These are phyloP conservation scores for Neonectria coccinea DNA, from an alignment of 2,329 filamentous ascomycete genomes.

Conservation along the genomic window DNA sequence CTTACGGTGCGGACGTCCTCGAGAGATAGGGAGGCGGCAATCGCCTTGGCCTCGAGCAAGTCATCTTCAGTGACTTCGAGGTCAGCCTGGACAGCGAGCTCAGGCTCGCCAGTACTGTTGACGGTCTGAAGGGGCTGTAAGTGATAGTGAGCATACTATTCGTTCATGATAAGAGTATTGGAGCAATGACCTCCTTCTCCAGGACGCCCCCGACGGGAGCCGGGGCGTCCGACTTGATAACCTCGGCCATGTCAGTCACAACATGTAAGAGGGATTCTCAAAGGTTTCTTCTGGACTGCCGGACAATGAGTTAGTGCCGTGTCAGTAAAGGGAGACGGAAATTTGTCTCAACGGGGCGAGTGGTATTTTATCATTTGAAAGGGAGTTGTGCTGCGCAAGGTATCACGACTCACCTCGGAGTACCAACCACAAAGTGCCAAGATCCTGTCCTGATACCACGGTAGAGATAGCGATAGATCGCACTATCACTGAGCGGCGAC, in stretches of 20 bases:
- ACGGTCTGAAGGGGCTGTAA: background rate
- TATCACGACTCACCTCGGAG: constrained; percentile 2
- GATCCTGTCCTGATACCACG: background rate
- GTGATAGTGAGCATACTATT: background rate
- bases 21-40: constrained; percentile 50
- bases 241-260: background rate
- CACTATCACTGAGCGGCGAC: background rate
- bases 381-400: background rate
- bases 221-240: constrained; percentile 5
- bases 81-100: constrained; percentile 26
- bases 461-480: background rate
- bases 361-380: constrained; percentile 1
- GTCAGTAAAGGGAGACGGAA: background rate
- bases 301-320: background rate
- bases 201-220: background rate
- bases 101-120: background rate
- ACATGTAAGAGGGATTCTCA: background rate
- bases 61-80: constrained; percentile 57
- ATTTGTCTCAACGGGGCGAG: background rate
- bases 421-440: constrained; percentile 1
- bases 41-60: constrained; percentile 57
- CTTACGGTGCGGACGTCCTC: constrained; percentile 50
- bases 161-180: background rate
- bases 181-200: constrained; percentile 2
- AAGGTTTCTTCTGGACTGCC: background rate